Conservation (phyloP, 1,284 basidiomycete genomes). For the Inonotus hispidus region DNA sequence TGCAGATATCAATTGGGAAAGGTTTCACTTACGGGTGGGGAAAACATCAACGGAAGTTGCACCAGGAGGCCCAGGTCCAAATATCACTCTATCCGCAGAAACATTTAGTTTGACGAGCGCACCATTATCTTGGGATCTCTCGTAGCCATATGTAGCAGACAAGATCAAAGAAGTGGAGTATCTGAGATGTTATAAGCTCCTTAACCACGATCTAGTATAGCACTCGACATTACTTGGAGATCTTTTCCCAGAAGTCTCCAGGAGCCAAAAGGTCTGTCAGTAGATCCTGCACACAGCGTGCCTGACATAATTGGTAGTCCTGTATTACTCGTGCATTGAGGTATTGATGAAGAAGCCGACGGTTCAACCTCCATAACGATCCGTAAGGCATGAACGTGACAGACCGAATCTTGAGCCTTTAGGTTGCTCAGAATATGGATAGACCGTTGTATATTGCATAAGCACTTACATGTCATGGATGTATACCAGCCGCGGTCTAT, state of each 20-base stretch:
- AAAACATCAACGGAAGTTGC: slow-evolving; percentile 26
- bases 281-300: background rate
- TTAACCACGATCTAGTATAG: background rate
- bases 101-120: slow-evolving; percentile 25
- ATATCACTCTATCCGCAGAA: background rate
- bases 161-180: slow-evolving; percentile 9
- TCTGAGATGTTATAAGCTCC: background rate
- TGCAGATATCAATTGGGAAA: too few relatives aligned
- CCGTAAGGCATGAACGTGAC: slow-evolving; percentile 11
- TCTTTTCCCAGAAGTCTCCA: slow-evolving; percentile 4
- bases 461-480: slow-evolving; percentile 24
- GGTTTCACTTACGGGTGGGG: slow-evolving; percentile 20
- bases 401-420: slow-evolving; percentile 1
- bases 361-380: slow-evolving; percentile 1
- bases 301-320: background rate
- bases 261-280: slow-evolving; percentile 4
- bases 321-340: slow-evolving; percentile 3
- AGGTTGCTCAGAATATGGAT: background rate
- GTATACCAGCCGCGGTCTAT: slow-evolving; percentile 27
- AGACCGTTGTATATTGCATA: background rate
- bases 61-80: slow-evolving; percentile 15
- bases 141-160: slow-evolving; percentile 4
- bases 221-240: background rate
- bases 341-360: slow-evolving; percentile 11
- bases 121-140: slow-evolving; percentile 25